Evolutionary conservation across 2,329 filamentous ascomycete species (phyloP), one percentile per base, ranked within the genome.

Genomic region (Helotiales sp.): DNA sequence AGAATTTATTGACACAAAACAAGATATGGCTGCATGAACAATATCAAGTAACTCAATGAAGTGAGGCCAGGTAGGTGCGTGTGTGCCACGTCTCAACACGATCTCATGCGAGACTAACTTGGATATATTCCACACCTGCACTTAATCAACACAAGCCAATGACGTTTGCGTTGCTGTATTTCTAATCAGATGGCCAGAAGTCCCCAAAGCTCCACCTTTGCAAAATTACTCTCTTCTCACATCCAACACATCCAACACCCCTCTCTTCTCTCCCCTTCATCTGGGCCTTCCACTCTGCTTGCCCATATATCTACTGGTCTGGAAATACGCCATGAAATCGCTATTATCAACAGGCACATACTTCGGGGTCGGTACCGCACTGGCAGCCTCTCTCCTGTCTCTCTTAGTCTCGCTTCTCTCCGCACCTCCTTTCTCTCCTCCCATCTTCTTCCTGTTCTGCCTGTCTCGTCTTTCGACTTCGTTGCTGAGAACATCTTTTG

Each of bases 301-400:
- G n/a, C 24, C 61, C 62, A 71, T 68, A 11, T 60, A 50, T 3
- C 24, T 22, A 32, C 67, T 37, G 6, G 73, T 73, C 37, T 69
- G 58, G 28, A 64, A 66, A 62, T 75, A 74, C 3, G 67, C 65
- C 10, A 26, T 24, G 40, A 73, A 68, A 2, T 22, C 49, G 11
- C 60, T 65, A 57, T 74, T 75, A 55, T 74, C 67, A n/a, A 72
- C 72, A 1, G 72, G 70, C 1, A 69, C 55, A 52, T 74, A 74
- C 30, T 43, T 47, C 32, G 22, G 34, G 10, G 28, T 11, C n/a
- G 37, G 52, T 10, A 24, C 20, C 1, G 3, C 10, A 17, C 3
- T 24, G 1, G 4, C 30, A 1, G 17, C 22, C 4, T 22, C 20
- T 24, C 20, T 57, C 47, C n/a, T 26, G 54, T 6, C 6, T 28